phyloP scores from a whole-genome alignment of 257 asterid species.

The Leonotis leonurus region DNA sequence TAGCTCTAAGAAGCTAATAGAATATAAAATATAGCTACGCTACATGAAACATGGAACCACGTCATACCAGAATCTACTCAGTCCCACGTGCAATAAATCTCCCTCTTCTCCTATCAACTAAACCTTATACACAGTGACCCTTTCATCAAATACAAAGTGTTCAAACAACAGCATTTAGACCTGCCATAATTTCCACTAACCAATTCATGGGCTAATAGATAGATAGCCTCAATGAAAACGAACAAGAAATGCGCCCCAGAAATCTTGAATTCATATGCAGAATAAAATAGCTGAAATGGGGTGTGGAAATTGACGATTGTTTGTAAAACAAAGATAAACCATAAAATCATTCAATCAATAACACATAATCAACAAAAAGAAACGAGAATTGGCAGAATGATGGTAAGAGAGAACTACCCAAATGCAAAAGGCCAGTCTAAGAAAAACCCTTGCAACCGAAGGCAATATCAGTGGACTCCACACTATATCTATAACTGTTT shows the following conservation, averaged over 20 bases:
- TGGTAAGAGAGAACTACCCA: neutral
- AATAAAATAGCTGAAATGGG: neutral
- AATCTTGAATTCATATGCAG: neutral
- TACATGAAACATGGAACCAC: neutral
- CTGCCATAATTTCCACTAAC: neutral
- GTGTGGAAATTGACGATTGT: neutral
- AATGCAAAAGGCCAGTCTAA: neutral
- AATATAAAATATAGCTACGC: neutral
- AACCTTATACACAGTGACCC: neutral
- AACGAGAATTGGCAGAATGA: neutral
- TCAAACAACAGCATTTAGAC: neutral
- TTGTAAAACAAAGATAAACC: neutral
- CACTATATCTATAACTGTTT: neutral
- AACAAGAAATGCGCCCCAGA: neutral
- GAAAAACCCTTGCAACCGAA: conserved; percentile 9
- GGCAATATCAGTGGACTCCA: neutral
- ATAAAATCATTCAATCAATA: neutral
- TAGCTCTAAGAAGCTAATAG: neutral
- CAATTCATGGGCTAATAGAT: neutral
- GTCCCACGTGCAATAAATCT: neutral
- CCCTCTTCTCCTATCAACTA: neutral
- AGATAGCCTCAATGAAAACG: neutral
- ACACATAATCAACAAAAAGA: neutral
- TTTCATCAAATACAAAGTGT: neutral
- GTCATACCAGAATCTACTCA: neutral